Evolutionary conservation across 805 yeast genomes (phyloP).

Genomic region (Ogataea parapolymorpha): DNA sequence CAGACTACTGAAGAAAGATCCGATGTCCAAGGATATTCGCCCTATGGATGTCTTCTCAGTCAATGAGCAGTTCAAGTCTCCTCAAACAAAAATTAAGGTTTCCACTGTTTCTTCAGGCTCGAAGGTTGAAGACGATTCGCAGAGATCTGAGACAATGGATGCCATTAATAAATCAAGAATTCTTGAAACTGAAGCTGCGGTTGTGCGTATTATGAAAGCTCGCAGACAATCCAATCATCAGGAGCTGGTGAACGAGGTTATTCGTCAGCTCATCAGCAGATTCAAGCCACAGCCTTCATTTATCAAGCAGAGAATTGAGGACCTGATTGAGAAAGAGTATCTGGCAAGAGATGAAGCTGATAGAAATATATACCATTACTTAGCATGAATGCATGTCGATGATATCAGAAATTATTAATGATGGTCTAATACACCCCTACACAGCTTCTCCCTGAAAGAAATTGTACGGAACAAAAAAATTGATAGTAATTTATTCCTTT

Average conservation of each 20-base stretch:
- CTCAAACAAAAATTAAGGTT: slow-evolving; percentile 68
- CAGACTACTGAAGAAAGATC: slow-evolving; percentile 68
- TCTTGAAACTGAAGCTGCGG: slow-evolving; percentile 75
- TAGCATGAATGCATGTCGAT: slow-evolving; percentile 40
- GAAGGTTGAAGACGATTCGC: slow-evolving; percentile 51
- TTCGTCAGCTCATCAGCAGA: slow-evolving; percentile 54
- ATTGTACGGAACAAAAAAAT: not conserved
- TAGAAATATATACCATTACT: slow-evolving; percentile 57
- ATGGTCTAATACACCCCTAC: not conserved
- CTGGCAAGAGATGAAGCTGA: slow-evolving; percentile 66
- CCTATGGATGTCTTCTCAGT: slow-evolving; percentile 61
- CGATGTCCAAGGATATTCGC: slow-evolving; percentile 70
- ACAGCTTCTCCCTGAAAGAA: not conserved
- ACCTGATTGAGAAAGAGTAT: slow-evolving; percentile 77
- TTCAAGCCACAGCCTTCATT: slow-evolving; percentile 67
- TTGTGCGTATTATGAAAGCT: slow-evolving; percentile 84
- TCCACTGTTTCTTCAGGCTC: slow-evolving; percentile 55
- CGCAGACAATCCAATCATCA: slow-evolving; percentile 59
- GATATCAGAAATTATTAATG: not conserved
- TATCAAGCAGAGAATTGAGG: slow-evolving; percentile 72
- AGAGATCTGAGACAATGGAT: slow-evolving; percentile 51
- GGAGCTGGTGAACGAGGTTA: slow-evolving; percentile 62
- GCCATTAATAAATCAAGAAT: slow-evolving; percentile 60
- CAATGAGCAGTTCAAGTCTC: slow-evolving; percentile 66
- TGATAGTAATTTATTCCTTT: not conserved